These are phyloP conservation scores for Coniochaeta sp. DNA, from an alignment of 2,329 filamentous ascomycete species.

Conservation along the genomic window DNA sequence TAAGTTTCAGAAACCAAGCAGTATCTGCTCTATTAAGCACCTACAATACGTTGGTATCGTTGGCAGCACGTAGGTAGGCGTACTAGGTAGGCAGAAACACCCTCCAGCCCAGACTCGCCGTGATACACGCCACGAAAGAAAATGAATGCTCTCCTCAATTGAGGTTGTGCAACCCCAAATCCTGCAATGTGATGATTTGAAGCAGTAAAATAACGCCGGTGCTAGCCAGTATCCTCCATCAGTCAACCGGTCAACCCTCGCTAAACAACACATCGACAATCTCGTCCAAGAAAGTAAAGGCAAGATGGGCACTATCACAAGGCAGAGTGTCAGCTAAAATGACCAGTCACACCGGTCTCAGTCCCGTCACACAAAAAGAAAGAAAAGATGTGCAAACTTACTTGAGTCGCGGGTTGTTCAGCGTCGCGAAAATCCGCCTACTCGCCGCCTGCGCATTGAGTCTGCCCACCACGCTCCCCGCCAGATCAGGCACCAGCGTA, in stretches of 20 bases:
- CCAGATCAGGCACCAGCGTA: constrained; percentile 83
- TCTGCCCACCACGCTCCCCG: constrained; percentile 85
- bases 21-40: not conserved
- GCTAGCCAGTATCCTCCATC: constrained; percentile 12
- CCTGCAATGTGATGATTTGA: not conserved
- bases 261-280: constrained; percentile 58
- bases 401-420: constrained; percentile 91
- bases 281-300: constrained; percentile 66
- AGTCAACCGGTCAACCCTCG: constrained; percentile 7
- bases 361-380: constrained; percentile 7
- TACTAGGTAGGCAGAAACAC: not conserved
- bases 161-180: not conserved
- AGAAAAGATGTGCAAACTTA: constrained; percentile 51
- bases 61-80: not conserved
- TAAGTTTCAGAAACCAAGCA: not conserved
- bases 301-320: constrained; percentile 50
- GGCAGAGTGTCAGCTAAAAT: not conserved
- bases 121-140: not conserved
- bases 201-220: constrained; percentile 12
- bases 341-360: not conserved
- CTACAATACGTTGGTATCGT: not conserved
- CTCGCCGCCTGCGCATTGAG: constrained; percentile 88
- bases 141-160: not conserved
- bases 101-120: not conserved
- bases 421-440: constrained; percentile 76